phyloP scores from a whole-genome alignment of 1,284 basidiomycete species.

The Fistulina hepatica region DNA sequence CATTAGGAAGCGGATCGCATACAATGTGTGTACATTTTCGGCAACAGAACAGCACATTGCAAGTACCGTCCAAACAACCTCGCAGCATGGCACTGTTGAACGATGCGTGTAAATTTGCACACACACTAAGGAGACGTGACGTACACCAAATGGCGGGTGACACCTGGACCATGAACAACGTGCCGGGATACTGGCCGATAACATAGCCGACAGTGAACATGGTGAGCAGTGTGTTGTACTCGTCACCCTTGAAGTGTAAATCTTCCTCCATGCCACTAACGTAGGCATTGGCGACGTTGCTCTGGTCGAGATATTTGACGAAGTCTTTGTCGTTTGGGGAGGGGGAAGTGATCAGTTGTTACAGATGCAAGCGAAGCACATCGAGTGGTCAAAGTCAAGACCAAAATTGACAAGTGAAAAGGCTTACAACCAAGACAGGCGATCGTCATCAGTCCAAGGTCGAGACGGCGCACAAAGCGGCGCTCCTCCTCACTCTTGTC shows the following conservation, averaged over 20 bases:
- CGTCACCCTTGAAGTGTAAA: conserved; percentile 40
- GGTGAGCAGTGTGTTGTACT: conserved; percentile 31
- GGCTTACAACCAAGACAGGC: too few species aligned
- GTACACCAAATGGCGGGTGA: conserved; percentile 8
- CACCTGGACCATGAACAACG: conserved; percentile 7
- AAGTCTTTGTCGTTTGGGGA: too few species aligned
- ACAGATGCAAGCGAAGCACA: too few species aligned
- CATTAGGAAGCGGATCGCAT: conserved; percentile 10
- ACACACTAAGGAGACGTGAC: conserved; percentile 6
- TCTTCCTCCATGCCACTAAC: conserved; percentile 67
- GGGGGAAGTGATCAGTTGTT: too few species aligned
- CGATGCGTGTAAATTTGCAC: background rate
- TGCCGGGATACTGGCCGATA: conserved; percentile 8
- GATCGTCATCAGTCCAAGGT: too few species aligned
- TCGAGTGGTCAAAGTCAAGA: too few species aligned
- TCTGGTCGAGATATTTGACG: conserved; percentile 44
- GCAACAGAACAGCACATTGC: conserved; percentile 9
- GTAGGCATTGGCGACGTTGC: conserved; percentile 60
- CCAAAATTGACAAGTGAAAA: too few species aligned
- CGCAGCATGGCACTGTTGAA: conserved; percentile 5
- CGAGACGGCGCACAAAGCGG: too few species aligned
- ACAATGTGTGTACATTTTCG: conserved; percentile 6
- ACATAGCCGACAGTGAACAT: conserved; percentile 9
- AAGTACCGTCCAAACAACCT: conserved; percentile 9
- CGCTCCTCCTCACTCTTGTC: too few species aligned